Evolutionary conservation across 2,329 filamentous ascomycete species (phyloP).

Genomic region (Emergomyces africanus): DNA sequence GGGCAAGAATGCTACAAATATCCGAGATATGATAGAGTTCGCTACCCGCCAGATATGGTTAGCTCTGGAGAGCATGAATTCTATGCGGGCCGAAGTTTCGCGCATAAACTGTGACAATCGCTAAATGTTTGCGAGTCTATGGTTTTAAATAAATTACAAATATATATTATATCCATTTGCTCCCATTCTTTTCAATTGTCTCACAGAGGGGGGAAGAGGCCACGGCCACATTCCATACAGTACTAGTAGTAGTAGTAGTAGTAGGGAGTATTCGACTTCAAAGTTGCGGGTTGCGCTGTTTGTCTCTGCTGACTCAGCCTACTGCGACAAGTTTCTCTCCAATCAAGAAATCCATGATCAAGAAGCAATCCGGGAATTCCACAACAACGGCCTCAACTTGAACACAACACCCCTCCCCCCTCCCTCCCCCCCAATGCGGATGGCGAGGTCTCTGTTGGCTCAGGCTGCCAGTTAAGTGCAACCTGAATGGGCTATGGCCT

Average conservation of each 20-base stretch:
- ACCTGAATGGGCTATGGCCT: slow-evolving; percentile 18
- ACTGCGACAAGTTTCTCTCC: not conserved
- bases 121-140: too few relatives aligned
- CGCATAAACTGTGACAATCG: too few relatives aligned
- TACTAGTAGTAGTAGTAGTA: too few relatives aligned
- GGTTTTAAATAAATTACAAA: not conserved
- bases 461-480: slow-evolving; percentile 4
- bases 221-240: too few relatives aligned
- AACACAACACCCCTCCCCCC: not conserved
- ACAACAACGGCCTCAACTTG: not conserved
- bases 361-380: not conserved
- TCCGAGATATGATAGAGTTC: not conserved
- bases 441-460: slow-evolving; percentile 2
- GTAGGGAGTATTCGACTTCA: too few relatives aligned
- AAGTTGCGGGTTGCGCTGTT: too few relatives aligned
- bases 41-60: not conserved
- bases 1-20: too few relatives aligned
- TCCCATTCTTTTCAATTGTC: not conserved
- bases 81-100: too few relatives aligned
- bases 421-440: not conserved
- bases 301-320: not conserved
- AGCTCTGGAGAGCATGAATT: not conserved
- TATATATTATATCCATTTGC: not conserved
- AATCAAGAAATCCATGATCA: not conserved
- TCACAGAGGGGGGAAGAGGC: too few relatives aligned